Evolutionary conservation across 805 yeast genomes (phyloP), one percentile per base, ranked within the genome.

Genomic region (Teunomyces aglyptinius): DNA sequence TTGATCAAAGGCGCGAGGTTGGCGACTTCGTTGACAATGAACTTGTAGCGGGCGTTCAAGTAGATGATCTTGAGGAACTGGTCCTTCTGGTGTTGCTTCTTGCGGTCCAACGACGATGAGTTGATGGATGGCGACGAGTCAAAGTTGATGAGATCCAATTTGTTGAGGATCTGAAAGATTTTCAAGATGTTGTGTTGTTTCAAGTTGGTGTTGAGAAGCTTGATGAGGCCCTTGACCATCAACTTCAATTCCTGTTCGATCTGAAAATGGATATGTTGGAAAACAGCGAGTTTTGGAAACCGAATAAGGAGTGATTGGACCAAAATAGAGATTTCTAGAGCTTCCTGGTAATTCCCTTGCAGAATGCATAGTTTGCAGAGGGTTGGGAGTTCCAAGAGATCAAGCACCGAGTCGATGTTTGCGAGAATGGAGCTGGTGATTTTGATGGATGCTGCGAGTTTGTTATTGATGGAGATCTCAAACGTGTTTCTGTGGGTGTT

Each of bases 321-420:
- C 56, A 87, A 82, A 26, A 86, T 77, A 10, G 90, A 85, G 11
- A 92, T 78, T 61, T 92, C 96, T 29, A 92, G 76, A 7, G 97
- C 90, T 58, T 90, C 96, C 28, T 89, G 86, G 60, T 91, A 94
- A 58, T 86, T 87, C 0, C 96, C 96, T 40, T 86, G 85, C 41
- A 81, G 75, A 8, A 91, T 88, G 64, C 97, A 89, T n/a, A 91
- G 82, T 41, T 83, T 77, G 28, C 92, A 83, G 41, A 92, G 63
- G 1, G 95, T 77, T 1, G 99, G 97, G 28, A 94, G 68, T 58
- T 89, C 96, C 53, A 92, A 70, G 7, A 91, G 76, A 56, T 88
- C 96, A 49, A 85, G 77, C 8, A 91, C 73, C 33, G 82, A 79
- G 50, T 85, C 90, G 58, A 89, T 77, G 53, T 86, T 84, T 41